These are phyloP conservation scores for Trichoderma asperelloides DNA, from an alignment of 495 filamentous ascomycete species.

Conservation along the genomic window DNA sequence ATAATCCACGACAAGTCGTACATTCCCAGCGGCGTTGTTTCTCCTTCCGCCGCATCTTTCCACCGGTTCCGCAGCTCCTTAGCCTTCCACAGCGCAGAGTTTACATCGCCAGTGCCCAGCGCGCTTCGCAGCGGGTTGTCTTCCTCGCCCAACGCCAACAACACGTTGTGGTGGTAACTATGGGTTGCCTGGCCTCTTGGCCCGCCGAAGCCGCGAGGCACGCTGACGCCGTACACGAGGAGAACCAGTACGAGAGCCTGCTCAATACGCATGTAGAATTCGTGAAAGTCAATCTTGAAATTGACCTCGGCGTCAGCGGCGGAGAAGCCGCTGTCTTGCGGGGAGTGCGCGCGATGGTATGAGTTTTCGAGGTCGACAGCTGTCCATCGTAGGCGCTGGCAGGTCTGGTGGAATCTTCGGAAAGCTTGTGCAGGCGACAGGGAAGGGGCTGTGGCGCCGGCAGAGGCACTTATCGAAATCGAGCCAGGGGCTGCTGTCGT, in stretches of 20 bases:
- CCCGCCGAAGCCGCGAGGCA: conserved; percentile 22
- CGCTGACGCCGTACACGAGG: conserved; percentile 43
- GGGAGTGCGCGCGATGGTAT: conserved; percentile 37
- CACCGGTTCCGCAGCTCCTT: conserved; percentile 60
- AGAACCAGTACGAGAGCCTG: conserved; percentile 53
- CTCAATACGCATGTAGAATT: conserved; percentile 60
- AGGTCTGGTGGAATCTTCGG: conserved; percentile 7
- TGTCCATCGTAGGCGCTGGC: conserved; percentile 50
- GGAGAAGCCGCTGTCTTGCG: conserved; percentile 17
- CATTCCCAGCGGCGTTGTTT: conserved; percentile 7
- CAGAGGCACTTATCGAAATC: not conserved
- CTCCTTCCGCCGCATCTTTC: conserved; percentile 47
- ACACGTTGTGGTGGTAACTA: conserved; percentile 56
- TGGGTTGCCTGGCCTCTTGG: conserved; percentile 24
- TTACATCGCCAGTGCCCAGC: conserved; percentile 40
- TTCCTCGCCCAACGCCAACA: conserved; percentile 42
- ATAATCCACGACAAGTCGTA: conserved; percentile 10
- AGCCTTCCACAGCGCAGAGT: conserved; percentile 41
- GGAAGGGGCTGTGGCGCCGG: not conserved
- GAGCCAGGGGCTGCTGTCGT: not conserved
- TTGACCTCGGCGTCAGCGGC: conserved; percentile 40
- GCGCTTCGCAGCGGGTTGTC: conserved; percentile 41
- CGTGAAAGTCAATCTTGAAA: conserved; percentile 65
- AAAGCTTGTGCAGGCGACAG: not conserved
- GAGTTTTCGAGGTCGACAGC: conserved; percentile 45